These are phyloP conservation scores for Hydnum rufescens DNA, from an alignment of 768 basidiomycete species.

Conservation along the genomic window DNA sequence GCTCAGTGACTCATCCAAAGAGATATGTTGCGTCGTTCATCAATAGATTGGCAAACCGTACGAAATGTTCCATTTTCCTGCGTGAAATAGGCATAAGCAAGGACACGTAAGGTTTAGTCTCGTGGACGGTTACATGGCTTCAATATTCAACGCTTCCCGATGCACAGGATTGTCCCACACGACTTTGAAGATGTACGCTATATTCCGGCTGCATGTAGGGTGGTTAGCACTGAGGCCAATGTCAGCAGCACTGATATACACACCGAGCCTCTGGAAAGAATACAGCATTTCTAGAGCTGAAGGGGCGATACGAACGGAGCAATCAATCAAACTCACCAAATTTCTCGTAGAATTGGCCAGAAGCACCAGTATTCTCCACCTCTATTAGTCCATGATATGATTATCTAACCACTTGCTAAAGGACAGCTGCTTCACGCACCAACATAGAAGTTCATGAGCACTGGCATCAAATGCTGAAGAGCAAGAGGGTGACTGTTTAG, in stretches of 20 bases:
- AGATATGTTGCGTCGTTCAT: constrained; percentile 99
- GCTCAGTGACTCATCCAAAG: constrained; percentile 84
- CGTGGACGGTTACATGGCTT: constrained; percentile 38
- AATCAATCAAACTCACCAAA: constrained; percentile 40
- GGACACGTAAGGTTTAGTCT: not conserved
- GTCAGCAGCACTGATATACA: constrained; percentile 9
- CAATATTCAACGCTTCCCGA: constrained; percentile 62
- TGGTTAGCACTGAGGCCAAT: constrained; percentile 13
- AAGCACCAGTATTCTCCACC: constrained; percentile 93
- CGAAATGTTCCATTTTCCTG: constrained; percentile 63
- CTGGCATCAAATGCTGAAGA: constrained; percentile 73
- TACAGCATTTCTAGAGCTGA: too few species aligned
- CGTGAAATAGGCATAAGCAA: not conserved
- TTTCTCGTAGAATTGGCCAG: constrained; percentile 98
- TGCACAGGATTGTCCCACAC: constrained; percentile 86
- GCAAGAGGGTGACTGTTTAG: constrained; percentile 74
- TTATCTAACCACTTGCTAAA: not conserved
- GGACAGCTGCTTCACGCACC: constrained; percentile 28
- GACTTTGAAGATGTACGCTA: constrained; percentile 68
- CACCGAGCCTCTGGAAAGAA: constrained; percentile 32
- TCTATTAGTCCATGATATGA: constrained; percentile 30
- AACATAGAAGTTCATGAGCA: constrained; percentile 85
- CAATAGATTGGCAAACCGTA: constrained; percentile 90
- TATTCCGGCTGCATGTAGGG: constrained; percentile 45
- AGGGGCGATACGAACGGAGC: not conserved